Evolutionary conservation across 768 basidiomycete genomes (phyloP).

Genomic region (Leucocoprinus leucothites): DNA sequence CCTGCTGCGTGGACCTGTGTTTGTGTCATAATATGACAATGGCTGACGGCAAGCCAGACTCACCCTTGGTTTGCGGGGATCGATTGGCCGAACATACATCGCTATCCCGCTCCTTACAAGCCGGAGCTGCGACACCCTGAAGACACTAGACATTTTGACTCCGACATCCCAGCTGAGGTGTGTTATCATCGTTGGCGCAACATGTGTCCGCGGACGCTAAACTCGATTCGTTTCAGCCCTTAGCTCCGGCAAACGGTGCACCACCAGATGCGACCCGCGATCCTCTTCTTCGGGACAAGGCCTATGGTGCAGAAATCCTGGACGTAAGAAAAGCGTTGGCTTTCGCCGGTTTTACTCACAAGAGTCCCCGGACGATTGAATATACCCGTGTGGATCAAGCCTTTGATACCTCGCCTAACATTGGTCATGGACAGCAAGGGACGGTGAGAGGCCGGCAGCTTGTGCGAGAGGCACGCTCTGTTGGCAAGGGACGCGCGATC

Average conservation of each 20-base stretch:
- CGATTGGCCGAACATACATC: conserved; percentile 87
- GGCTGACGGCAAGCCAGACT: conserved; percentile 39
- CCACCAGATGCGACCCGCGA: conserved; percentile 84
- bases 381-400: conserved; percentile 75
- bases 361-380: conserved; percentile 76
- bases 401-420: conserved; percentile 55
- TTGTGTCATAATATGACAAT: conserved; percentile 3
- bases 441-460: conserved; percentile 63
- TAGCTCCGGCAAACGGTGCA: conserved; percentile 85
- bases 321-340: conserved; percentile 89
- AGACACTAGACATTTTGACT: conserved; percentile 94
- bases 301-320: conserved; percentile 83
- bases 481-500: conserved; percentile 76
- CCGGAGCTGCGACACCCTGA: conserved; percentile 80
- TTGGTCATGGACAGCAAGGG: conserved; percentile 38
- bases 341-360: conserved; percentile 90
- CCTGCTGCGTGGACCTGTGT: conserved; percentile 4
- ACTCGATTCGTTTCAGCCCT: conserved; percentile 57
- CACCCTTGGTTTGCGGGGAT: conserved; percentile 92
- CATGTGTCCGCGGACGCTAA: conserved; percentile 22
- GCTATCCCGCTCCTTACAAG: conserved; percentile 81
- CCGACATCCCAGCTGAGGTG: conserved; percentile 91
- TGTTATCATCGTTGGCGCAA: conserved; percentile 25
- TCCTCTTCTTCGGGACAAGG: conserved; percentile 80
- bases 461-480: conserved; percentile 57